Evolutionary conservation across 495 filamentous ascomycete species (phyloP), one percentile per base, ranked within the genome.

Genomic region (Aspergillus wentii): DNA sequence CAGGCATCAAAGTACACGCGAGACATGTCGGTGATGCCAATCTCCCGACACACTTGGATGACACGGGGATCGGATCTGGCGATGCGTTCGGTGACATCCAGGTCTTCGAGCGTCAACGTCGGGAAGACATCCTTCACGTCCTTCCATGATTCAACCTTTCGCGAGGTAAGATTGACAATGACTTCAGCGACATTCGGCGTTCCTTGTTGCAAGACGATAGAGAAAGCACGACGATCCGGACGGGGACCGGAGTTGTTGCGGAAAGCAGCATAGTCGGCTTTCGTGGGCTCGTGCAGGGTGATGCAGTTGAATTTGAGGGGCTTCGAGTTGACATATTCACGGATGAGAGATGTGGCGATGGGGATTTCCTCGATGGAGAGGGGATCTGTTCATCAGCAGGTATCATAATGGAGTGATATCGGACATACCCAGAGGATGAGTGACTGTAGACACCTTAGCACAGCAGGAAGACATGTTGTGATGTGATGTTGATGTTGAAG

Each of bases 81-180:
- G 23, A 87, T 61, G 40, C 77, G 74, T 63, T 95, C 88, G 35
- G 91, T 88, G n/a, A 82, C 66, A 54, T 87, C 80, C 20, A 94
- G 66, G 52, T 95, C 88, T 54, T 94, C 87, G 71, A 95, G 85
- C 8, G 86, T 91, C 48, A 94, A 87, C 38, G 90, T 78, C 14
- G 88, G 88, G 65, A 92, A 86, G 33, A 88, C 78, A 14, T 85
- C 83, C 36, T 80, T 71, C 9, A 84, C 68, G 9, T 73, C 59
- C 48, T 85, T 82, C 83, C 85, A 94, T 17, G 70, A 67, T 17
- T 80, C 64, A 33, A 94, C 83, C 56, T 75, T 80, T 39, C 72
- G 73, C 6, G 78, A 83, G 22, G 70, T 72, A 8, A 80, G 79
- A 54, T 91, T 86, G 10, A 80, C 82, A 8, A 94, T 79, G 2